phyloP scores from a whole-genome alignment of 192 early-diverging fungal genomes.

The Diversispora epigaea region DNA sequence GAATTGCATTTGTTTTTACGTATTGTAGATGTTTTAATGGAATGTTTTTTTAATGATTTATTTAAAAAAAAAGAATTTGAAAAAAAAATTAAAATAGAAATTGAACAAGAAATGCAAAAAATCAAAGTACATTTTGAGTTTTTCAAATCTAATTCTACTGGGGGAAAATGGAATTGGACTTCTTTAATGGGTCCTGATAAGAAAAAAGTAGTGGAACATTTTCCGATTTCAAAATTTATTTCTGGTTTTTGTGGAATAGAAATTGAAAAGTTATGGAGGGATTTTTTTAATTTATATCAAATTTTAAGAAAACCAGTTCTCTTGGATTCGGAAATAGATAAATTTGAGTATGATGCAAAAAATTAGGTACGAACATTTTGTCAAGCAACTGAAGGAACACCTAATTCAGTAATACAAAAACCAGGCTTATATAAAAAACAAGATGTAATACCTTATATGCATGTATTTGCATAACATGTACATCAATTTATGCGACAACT shows the following conservation, averaged over 20 bases:
- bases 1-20: background rate
- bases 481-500: background rate
- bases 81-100: background rate
- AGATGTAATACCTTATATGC: background rate
- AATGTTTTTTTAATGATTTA: slow-evolving; percentile 1
- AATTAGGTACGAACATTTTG: background rate
- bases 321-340: background rate
- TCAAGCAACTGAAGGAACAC: background rate
- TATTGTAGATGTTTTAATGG: background rate
- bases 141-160: background rate
- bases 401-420: background rate
- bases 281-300: background rate
- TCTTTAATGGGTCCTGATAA: slow-evolving; percentile 7
- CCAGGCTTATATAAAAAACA: background rate
- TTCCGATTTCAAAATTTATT: background rate
- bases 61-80: background rate
- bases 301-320: background rate
- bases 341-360: background rate
- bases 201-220: background rate
- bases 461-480: background rate
- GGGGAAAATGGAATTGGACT: background rate
- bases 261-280: background rate
- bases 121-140: background rate
- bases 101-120: background rate
- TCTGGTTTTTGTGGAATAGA: background rate